A percentile compares a stretch with the other conserved stretches of the same genome.
phyloP scores from a whole-genome alignment of 139 green algal species.

The Tetradesmus lagerheimii region DNA sequence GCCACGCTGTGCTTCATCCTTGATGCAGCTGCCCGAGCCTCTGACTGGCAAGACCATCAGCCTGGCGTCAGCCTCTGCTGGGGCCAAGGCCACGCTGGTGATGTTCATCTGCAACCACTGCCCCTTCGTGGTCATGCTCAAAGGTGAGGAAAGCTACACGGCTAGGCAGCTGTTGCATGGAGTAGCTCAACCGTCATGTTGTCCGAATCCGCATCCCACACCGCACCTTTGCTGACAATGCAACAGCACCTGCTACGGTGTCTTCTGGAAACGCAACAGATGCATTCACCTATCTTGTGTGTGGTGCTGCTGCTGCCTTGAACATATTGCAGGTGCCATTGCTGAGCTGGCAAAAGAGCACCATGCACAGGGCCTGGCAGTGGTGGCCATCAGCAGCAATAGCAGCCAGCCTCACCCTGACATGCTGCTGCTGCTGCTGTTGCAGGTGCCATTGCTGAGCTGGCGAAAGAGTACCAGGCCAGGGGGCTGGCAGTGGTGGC shows the following conservation, averaged over 20 bases:
- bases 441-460: background rate
- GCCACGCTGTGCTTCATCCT: constrained; percentile 8
- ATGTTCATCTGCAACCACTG: constrained; percentile 92
- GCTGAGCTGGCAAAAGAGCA: constrained; percentile 72
- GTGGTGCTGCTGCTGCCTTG: too few relatives aligned
- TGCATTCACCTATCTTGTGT: too few relatives aligned
- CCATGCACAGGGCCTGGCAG: constrained; percentile 63
- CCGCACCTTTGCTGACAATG: too few relatives aligned
- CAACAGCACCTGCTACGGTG: too few relatives aligned
- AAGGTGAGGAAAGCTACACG: constrained; percentile 21
- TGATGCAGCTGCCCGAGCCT: constrained; percentile 71
- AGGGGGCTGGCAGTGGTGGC: constrained; percentile 79
- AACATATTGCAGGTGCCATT: constrained; percentile 51
- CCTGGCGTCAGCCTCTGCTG: constrained; percentile 58
- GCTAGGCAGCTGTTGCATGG: too few relatives aligned
- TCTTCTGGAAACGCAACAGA: too few relatives aligned
- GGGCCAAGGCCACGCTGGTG: constrained; percentile 61
- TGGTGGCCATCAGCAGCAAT: constrained; percentile 87
- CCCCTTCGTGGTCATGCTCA: constrained; percentile 47
- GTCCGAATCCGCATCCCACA: too few relatives aligned
- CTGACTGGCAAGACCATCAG: constrained; percentile 66
- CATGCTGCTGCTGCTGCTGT: constrained; percentile 4
- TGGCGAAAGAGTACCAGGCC: constrained; percentile 71
- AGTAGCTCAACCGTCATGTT: too few relatives aligned
- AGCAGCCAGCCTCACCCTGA: constrained; percentile 74